These are phyloP conservation scores for Zasmidium citrigriseum DNA, from an alignment of 2,329 filamentous ascomycete species.

Conservation along the genomic window DNA sequence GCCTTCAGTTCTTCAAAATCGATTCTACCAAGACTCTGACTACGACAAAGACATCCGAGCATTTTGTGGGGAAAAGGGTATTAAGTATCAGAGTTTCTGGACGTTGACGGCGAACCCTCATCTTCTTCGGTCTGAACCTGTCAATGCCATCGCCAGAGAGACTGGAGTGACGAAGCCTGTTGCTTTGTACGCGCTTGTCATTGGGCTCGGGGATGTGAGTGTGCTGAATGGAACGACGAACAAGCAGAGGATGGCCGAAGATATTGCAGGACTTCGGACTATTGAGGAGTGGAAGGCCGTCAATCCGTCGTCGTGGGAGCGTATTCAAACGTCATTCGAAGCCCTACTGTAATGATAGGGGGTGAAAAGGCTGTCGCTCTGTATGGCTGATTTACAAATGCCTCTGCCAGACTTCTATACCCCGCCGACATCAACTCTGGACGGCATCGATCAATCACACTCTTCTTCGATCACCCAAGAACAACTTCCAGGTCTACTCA, in stretches of 20 bases:
- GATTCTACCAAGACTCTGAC: constrained; percentile 62
- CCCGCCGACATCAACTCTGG: too few relatives aligned
- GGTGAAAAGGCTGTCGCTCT: neutral
- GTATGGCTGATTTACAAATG: too few relatives aligned
- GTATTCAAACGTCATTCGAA: constrained; percentile 10
- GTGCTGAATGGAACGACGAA: constrained; percentile 61
- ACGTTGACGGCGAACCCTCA: constrained; percentile 60
- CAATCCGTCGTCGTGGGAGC: constrained; percentile 6
- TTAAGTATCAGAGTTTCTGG: constrained; percentile 64
- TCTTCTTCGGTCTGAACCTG: constrained; percentile 50
- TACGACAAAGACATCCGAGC: constrained; percentile 63
- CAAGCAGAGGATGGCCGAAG: constrained; percentile 52
- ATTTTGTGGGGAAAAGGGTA: constrained; percentile 54
- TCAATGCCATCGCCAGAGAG: constrained; percentile 51
- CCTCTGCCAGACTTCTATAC: too few relatives aligned
- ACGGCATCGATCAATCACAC: too few relatives aligned
- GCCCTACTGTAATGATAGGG: constrained; percentile 12
- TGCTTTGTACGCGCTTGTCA: constrained; percentile 59
- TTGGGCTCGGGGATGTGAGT: constrained; percentile 52
- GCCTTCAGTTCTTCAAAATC: constrained; percentile 72
- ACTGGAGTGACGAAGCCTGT: constrained; percentile 46
- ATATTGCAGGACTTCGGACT: constrained; percentile 47
- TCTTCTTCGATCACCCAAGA: too few relatives aligned
- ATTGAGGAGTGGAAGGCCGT: constrained; percentile 12
- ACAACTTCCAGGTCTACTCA: too few relatives aligned